These are phyloP conservation scores for Syzygium syzygioides DNA, from an alignment of 441 rosid species.

Conservation along the genomic window DNA sequence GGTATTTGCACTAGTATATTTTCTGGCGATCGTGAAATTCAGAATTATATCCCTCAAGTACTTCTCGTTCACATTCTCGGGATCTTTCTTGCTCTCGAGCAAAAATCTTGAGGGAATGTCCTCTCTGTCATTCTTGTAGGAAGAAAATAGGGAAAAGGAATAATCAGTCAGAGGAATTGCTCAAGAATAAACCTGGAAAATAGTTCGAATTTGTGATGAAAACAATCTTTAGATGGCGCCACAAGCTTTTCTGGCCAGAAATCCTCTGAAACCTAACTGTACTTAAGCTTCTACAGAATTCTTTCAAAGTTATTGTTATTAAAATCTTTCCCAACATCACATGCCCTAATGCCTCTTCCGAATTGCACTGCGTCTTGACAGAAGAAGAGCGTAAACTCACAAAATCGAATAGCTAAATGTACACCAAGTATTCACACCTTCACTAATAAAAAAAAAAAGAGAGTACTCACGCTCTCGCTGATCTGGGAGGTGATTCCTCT, in stretches of 20 bases:
- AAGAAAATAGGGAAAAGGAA: background rate
- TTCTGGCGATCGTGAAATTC: constrained; percentile 74
- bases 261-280: background rate
- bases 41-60: constrained; percentile 72
- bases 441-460: background rate
- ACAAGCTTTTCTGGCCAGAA: background rate
- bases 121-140: constrained; percentile 41
- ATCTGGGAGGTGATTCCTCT: constrained; percentile 22
- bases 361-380: background rate
- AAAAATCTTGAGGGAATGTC: constrained; percentile 74
- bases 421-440: background rate
- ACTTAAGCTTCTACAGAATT: background rate
- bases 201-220: background rate
- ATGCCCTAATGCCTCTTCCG: background rate
- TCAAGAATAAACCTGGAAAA: background rate
- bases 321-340: background rate
- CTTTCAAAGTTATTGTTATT: background rate
- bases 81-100: constrained; percentile 51
- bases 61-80: constrained; percentile 48
- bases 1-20: constrained; percentile 59
- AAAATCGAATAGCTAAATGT: background rate
- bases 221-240: background rate
- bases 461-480: constrained; percentile 14
- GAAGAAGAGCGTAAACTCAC: background rate
- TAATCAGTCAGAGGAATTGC: background rate